Percentiles rank a stretch among this genome's conserved stretches.
phyloP scores from a whole-genome alignment of 805 yeast species.

The Monosporozyma siamensis region DNA sequence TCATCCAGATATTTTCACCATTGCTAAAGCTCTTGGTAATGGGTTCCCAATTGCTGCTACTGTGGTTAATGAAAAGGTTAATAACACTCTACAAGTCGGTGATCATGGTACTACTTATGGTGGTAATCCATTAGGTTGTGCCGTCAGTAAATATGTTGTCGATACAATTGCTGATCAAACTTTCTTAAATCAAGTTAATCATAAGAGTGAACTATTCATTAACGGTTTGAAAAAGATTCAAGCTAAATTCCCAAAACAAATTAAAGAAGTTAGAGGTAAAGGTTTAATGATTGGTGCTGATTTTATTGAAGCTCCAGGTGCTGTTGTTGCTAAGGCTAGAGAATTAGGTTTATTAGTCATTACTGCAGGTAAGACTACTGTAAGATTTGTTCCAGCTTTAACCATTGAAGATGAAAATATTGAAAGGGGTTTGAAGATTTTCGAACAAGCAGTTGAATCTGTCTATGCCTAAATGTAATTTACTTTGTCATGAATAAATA shows the following conservation, averaged over 20 bases:
- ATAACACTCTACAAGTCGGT: conserved; percentile 65
- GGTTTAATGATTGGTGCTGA: conserved; percentile 85
- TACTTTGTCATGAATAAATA: neutral
- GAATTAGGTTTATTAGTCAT: conserved; percentile 75
- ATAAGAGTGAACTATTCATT: conserved; percentile 49
- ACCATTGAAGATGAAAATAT: conserved; percentile 66
- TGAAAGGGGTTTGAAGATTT: conserved; percentile 59
- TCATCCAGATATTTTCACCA: conserved; percentile 88
- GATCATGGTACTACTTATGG: conserved; percentile 98
- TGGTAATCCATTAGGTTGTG: conserved; percentile 88
- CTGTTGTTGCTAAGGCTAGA: conserved; percentile 58
- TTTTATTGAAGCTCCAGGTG: conserved; percentile 52
- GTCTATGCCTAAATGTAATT: conserved; percentile 12
- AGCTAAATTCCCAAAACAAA: conserved; percentile 48
- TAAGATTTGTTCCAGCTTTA: conserved; percentile 88
- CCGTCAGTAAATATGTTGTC: conserved; percentile 71
- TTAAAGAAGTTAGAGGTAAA: conserved; percentile 71
- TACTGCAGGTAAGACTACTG: conserved; percentile 85
- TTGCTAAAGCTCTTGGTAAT: conserved; percentile 94
- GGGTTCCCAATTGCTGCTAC: conserved; percentile 97
- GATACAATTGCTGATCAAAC: conserved; percentile 51
- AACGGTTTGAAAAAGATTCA: conserved; percentile 42
- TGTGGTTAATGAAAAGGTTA: conserved; percentile 73
- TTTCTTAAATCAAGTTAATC: conserved; percentile 51
- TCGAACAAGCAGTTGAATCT: conserved; percentile 35